phyloP scores from a whole-genome alignment of 2,329 filamentous ascomycete genomes.

The Fusarium clavum region DNA sequence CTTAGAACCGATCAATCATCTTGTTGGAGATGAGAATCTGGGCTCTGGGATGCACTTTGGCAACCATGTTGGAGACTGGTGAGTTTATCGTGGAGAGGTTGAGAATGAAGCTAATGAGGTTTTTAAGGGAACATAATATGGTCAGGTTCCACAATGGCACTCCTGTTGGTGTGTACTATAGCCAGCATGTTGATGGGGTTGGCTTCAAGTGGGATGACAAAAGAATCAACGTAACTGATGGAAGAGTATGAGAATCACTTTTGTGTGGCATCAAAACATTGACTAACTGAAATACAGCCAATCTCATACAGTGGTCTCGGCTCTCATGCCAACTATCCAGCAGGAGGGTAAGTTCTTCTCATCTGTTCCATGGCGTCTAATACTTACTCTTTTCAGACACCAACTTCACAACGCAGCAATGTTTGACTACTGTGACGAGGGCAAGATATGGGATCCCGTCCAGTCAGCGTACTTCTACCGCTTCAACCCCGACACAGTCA shows the following conservation, averaged over 20 bases:
- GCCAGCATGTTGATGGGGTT: conserved; percentile 45
- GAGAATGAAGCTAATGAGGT: background rate
- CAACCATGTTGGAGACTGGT: conserved; percentile 49
- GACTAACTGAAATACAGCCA: conserved; percentile 42
- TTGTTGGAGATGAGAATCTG: conserved; percentile 28
- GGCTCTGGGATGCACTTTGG: conserved; percentile 46
- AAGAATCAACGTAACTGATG: conserved; percentile 38
- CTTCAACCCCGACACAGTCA: conserved; percentile 44
- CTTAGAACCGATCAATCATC: conserved; percentile 44
- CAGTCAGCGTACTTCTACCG: conserved; percentile 53
- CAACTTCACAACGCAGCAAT: conserved; percentile 51
- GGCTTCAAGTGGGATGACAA: conserved; percentile 48
- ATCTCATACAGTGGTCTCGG: conserved; percentile 51
- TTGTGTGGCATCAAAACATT: too few species aligned
- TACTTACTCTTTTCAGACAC: conserved; percentile 36
- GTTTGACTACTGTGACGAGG: conserved; percentile 51
- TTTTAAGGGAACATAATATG: conserved; percentile 44
- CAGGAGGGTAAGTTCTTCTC: conserved; percentile 42
- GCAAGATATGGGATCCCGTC: conserved; percentile 51
- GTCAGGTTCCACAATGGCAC: conserved; percentile 45
- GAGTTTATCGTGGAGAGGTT: background rate
- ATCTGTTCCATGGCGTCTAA: fast-evolving
- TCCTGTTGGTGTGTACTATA: conserved; percentile 47
- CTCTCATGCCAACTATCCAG: conserved; percentile 52
- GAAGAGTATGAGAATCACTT: conserved; percentile 42